phyloP scores from a whole-genome alignment of 208 protist genomes.

The Wallacemonas sp. region DNA sequence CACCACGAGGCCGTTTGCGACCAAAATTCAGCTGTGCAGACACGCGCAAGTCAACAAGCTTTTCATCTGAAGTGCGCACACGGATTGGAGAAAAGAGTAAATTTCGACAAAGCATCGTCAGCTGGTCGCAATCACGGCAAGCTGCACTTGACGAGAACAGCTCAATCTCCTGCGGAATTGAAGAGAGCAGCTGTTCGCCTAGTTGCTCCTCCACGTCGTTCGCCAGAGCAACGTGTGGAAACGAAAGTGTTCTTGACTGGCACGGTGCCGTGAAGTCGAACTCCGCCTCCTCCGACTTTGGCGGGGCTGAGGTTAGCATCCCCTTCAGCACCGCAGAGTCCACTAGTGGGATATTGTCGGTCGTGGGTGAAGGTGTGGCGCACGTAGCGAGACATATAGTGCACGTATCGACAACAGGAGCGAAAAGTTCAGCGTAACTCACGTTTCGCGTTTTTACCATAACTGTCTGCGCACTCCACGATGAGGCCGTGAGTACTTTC shows the following conservation, averaged over 20 bases:
- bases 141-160: slow-evolving; percentile 55
- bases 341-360: slow-evolving; percentile 62
- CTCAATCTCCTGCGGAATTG: slow-evolving; percentile 59
- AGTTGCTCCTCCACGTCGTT: slow-evolving; percentile 6
- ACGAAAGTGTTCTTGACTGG: not conserved
- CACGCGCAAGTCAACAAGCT: not conserved
- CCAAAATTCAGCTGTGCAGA: slow-evolving; percentile 3
- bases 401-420: slow-evolving; percentile 46
- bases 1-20: slow-evolving; percentile 6
- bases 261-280: not conserved
- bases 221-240: not conserved
- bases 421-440: slow-evolving; percentile 43
- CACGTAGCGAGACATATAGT: slow-evolving; percentile 51
- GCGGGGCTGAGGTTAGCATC: not conserved
- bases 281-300: slow-evolving; percentile 1
- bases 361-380: slow-evolving; percentile 19
- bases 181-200: not conserved
- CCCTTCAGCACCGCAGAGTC: slow-evolving; percentile 29
- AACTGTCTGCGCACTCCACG: slow-evolving; percentile 46
- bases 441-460: slow-evolving; percentile 16
- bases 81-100: slow-evolving; percentile 33
- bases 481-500: slow-evolving; percentile 43
- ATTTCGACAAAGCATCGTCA: slow-evolving; percentile 63
- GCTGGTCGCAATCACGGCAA: slow-evolving; percentile 71
- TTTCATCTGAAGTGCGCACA: not conserved